These are phyloP conservation scores for Rhodofomes roseus DNA, from an alignment of 1,284 basidiomycete species.

Conservation along the genomic window DNA sequence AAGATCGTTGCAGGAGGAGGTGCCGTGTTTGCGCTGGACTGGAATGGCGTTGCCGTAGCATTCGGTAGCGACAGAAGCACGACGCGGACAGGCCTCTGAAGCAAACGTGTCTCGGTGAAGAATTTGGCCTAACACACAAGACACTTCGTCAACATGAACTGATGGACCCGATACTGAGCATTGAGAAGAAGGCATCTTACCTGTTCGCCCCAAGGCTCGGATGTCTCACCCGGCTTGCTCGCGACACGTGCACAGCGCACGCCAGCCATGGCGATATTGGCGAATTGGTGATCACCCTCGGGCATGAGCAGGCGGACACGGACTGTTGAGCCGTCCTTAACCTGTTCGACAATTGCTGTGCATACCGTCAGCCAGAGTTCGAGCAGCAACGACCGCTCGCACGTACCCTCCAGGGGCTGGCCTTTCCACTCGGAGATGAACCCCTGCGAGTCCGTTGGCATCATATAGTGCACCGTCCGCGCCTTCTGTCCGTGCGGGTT, in stretches of 20 bases:
- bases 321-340: constrained; percentile 90
- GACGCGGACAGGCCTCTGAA: constrained; percentile 87
- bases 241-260: constrained; percentile 77
- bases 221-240: constrained; percentile 69
- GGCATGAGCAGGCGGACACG: constrained; percentile 87
- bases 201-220: constrained; percentile 85
- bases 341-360: constrained; percentile 88
- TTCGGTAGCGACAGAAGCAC: constrained; percentile 86
- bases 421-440: constrained; percentile 93
- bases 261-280: constrained; percentile 84
- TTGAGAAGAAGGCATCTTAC: constrained; percentile 37
- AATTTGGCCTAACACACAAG: constrained; percentile 72
- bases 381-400: background rate
- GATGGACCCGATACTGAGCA: constrained; percentile 8
- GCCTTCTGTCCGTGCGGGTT: constrained; percentile 82
- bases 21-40: constrained; percentile 55
- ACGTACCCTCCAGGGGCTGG: constrained; percentile 78
- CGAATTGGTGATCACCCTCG: constrained; percentile 83
- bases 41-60: constrained; percentile 79
- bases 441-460: constrained; percentile 86
- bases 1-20: constrained; percentile 77
- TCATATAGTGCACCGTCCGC: constrained; percentile 75
- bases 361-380: background rate
- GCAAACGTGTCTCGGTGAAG: constrained; percentile 90
- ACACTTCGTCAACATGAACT: constrained; percentile 11